Evolutionary conservation across 345 rosid species (phyloP).

Genomic region (Arabis alpina): DNA sequence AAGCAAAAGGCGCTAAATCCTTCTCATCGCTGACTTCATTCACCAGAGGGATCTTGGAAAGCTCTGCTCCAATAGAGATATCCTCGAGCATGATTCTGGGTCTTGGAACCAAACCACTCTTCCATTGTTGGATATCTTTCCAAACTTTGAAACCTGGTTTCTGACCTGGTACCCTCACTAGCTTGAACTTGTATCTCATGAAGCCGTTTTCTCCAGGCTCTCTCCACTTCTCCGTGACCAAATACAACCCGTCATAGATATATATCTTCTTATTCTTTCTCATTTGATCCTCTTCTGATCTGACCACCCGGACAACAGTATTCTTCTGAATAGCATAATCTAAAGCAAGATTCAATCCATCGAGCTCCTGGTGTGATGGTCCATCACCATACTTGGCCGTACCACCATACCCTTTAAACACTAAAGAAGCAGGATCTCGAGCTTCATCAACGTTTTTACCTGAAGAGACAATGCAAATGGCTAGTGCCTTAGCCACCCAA

Average conservation of each 20-base stretch:
- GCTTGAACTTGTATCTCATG: constrained; percentile 57
- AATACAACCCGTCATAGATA: constrained; percentile 64
- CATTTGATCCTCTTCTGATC: neutral
- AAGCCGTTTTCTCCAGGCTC: constrained; percentile 56
- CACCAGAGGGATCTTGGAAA: no score
- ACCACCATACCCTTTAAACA: constrained; percentile 67
- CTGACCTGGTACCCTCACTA: constrained; percentile 58
- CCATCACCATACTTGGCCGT: constrained; percentile 15
- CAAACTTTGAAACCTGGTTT: constrained; percentile 52
- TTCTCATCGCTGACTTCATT: no score
- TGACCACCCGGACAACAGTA: constrained; percentile 58
- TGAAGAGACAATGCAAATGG: constrained; percentile 63
- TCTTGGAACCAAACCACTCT: constrained; percentile 39
- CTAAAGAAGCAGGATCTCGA: constrained; percentile 50
- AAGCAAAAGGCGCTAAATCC: no score
- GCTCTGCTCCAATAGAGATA: constrained; percentile 39
- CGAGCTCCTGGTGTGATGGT: constrained; percentile 46
- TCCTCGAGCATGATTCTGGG: constrained; percentile 60
- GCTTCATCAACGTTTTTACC: constrained; percentile 60
- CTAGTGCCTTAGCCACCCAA: constrained; percentile 35
- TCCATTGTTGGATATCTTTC: constrained; percentile 62
- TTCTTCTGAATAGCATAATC: constrained; percentile 50
- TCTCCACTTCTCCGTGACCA: constrained; percentile 53
- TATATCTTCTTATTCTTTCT: constrained; percentile 45
- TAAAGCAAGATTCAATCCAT: constrained; percentile 51